Evolutionary conservation across 306 rosid species (phyloP), one percentile per base, ranked within the genome.

Genomic region (Hippophae gyantsensis): DNA sequence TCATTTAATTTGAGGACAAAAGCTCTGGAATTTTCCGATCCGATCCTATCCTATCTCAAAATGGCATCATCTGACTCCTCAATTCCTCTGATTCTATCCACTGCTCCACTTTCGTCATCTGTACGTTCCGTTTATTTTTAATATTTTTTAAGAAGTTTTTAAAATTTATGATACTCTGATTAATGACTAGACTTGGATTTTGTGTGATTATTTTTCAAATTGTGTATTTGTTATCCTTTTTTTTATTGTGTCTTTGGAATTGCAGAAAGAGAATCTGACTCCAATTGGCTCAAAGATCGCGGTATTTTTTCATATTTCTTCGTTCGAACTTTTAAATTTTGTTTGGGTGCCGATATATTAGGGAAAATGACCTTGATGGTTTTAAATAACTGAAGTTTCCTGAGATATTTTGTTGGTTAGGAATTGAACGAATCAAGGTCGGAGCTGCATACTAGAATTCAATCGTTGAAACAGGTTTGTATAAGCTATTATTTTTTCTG

Each of bases 391-490:
- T 13, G 26, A 8, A 32, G 57, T 43, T 41, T 42, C 62, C 55
- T 58, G 13, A 18, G 11, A 13, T 43, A 42, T 54, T 12, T 12
- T 60, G 9, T 43, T 72, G 25, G 57, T 61, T 74, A 93, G 97
- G 97, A 93, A 72, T 73, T 93, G 70, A 89, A 81, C 63, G 89
- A 93, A 65, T 88, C 99, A 2, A 86, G 99, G 78, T 72, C 94
- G 6, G 99, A 93, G 81, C 86, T 93, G 64, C 85, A 84, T 26
- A 69, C 62, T 49, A 79, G 97, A 76, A 80, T 93, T 74, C 97
- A 88, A 76, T 75, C 82, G 43, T 71, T 93, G 78, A 93, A 93
- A 75, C 87, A 86, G 90, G 99, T 32, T 47, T 27, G 40, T 3
- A 55, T 63, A 14, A 40, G 25, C 52, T 47, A 4, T 7, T 10